A percentile compares a stretch with the other conserved stretches of the same genome.
phyloP scores from a whole-genome alignment of 1,284 basidiomycete genomes.

The Papiliotrema nemorosa region DNA sequence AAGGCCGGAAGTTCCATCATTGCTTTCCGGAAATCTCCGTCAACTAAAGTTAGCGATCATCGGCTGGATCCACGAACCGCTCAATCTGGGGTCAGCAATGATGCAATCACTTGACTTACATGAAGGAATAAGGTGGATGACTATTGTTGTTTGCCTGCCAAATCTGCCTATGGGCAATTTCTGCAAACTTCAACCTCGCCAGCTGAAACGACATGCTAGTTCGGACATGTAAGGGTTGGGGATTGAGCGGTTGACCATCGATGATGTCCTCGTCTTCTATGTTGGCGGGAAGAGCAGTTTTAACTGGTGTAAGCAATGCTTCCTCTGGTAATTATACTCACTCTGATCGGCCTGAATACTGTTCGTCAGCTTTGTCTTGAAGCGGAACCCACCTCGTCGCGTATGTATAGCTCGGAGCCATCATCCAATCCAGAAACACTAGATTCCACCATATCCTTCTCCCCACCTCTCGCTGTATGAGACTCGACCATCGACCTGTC shows the following conservation, averaged over 20 bases:
- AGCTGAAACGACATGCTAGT: slow-evolving; percentile 51
- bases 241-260: slow-evolving; percentile 44
- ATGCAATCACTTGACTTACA: slow-evolving; percentile 21
- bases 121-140: slow-evolving; percentile 49
- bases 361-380: not conserved
- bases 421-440: slow-evolving; percentile 49
- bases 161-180: slow-evolving; percentile 49
- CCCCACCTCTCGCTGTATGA: slow-evolving; percentile 50
- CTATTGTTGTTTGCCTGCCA: slow-evolving; percentile 49
- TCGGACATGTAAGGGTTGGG: slow-evolving; percentile 42
- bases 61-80: too few species aligned
- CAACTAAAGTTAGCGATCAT: slow-evolving; percentile 27
- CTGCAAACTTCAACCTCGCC: slow-evolving; percentile 46
- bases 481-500: slow-evolving; percentile 49
- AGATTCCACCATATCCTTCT: slow-evolving; percentile 51
- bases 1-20: slow-evolving; percentile 49
- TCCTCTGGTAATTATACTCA: slow-evolving; percentile 17
- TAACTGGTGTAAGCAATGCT: slow-evolving; percentile 26
- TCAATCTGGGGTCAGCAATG: slow-evolving; percentile 13
- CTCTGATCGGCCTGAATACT: slow-evolving; percentile 51
- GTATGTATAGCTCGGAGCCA: slow-evolving; percentile 48
- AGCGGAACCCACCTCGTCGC: slow-evolving; percentile 23
- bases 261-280: slow-evolving; percentile 50
- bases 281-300: slow-evolving; percentile 48
- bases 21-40: slow-evolving; percentile 47